Percentiles rank a stretch among this genome's conserved stretches.
These are phyloP conservation scores for Dryadomyces quercivorus DNA, from an alignment of 2,329 filamentous ascomycete genomes.

Conservation along the genomic window DNA sequence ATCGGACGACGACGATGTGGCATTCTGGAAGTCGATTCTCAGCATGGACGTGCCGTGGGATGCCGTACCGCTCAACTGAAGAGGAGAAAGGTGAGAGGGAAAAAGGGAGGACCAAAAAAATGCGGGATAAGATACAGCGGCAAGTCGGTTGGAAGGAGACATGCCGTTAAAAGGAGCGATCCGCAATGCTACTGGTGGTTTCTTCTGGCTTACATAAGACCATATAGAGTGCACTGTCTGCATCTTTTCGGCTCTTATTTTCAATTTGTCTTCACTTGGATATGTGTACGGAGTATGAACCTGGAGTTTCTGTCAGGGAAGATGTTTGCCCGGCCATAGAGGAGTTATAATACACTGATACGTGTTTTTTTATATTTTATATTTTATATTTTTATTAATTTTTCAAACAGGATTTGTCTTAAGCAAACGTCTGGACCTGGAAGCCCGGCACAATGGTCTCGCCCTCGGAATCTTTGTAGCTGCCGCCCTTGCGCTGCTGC, in stretches of 20 bases:
- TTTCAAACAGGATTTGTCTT: too few species aligned
- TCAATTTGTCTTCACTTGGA: too few species aligned
- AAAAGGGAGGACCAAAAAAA: too few species aligned
- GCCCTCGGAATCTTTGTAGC: neutral
- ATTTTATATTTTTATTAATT: neutral
- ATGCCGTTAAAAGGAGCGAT: neutral
- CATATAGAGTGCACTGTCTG: too few species aligned
- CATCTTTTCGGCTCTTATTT: too few species aligned
- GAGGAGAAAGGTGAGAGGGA: neutral
- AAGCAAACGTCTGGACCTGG: neutral
- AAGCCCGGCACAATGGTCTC: constrained; percentile 1
- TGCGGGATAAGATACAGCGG: neutral
- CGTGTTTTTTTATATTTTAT: neutral
- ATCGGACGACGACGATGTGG: constrained; percentile 5
- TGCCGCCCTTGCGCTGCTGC: constrained; percentile 1
- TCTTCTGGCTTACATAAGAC: neutral
- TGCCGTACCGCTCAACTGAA: neutral
- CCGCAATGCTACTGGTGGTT: neutral
- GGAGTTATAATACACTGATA: neutral
- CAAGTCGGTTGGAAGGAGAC: neutral
- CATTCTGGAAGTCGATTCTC: constrained; percentile 4
- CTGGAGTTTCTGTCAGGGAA: neutral
- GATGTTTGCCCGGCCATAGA: too few species aligned
- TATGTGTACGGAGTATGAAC: neutral
- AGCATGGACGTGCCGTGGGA: constrained; percentile 2